Evolutionary conservation across 768 basidiomycete genomes (phyloP).

Genomic region (Collybia sp.): DNA sequence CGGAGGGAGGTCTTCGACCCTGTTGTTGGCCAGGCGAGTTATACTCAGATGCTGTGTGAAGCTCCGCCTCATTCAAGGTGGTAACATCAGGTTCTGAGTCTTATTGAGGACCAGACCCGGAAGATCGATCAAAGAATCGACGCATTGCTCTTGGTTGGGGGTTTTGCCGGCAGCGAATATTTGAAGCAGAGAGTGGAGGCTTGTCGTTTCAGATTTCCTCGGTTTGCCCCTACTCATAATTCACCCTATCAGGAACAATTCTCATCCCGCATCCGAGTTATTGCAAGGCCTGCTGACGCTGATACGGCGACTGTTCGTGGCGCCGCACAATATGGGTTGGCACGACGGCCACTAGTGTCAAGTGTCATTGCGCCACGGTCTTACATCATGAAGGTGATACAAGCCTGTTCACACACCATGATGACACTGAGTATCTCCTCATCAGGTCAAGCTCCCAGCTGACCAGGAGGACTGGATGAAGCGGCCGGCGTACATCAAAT

Average conservation of each 20-base stretch:
- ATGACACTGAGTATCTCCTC: constrained; percentile 2
- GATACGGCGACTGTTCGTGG: constrained; percentile 88
- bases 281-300: constrained; percentile 80
- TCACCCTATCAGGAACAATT: constrained; percentile 54
- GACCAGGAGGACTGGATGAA: constrained; percentile 81
- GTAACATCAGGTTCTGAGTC: constrained; percentile 55
- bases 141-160: constrained; percentile 86
- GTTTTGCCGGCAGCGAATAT: constrained; percentile 85
- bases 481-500: constrained; percentile 79
- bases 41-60: constrained; percentile 7
- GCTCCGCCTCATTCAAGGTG: constrained; percentile 1
- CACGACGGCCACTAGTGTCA: constrained; percentile 70
- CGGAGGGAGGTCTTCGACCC: constrained; percentile 89
- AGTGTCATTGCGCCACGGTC: constrained; percentile 78
- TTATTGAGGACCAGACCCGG: constrained; percentile 73
- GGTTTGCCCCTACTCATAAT: background rate
- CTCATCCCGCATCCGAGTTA: constrained; percentile 58
- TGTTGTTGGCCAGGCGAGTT: constrained; percentile 67
- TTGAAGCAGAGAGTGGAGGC: constrained; percentile 77
- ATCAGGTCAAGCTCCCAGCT: constrained; percentile 81
- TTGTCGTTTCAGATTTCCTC: constrained; percentile 15
- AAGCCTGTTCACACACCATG: background rate
- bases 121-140: constrained; percentile 69
- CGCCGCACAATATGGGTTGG: constrained; percentile 84
- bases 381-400: constrained; percentile 78